Conservation (phyloP, 371 early-diverging fungal species). For the Syncephalastrum monosporum region DNA sequence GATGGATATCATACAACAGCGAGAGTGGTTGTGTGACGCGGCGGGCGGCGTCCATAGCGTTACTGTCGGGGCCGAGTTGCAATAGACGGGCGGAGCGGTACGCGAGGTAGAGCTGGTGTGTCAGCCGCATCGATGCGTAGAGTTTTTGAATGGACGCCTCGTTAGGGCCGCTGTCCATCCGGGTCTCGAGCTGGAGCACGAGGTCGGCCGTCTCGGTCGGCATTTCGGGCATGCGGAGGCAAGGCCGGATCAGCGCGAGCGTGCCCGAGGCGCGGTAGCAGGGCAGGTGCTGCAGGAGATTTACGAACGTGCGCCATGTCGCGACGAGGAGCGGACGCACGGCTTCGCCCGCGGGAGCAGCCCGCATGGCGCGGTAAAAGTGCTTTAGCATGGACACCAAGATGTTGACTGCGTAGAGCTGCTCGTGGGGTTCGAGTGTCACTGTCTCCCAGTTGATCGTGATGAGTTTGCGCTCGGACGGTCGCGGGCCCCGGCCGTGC, state of each 20-base stretch:
- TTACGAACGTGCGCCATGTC: constrained; percentile 26
- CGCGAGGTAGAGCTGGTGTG: too few relatives aligned
- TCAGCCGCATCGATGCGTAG: too few relatives aligned
- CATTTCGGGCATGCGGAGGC: constrained; percentile 8
- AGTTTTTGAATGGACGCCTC: too few relatives aligned
- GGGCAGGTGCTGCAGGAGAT: constrained; percentile 21
- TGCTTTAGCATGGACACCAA: constrained; percentile 34
- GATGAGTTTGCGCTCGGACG: too few relatives aligned
- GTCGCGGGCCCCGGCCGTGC: too few relatives aligned
- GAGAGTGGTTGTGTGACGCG: too few relatives aligned
- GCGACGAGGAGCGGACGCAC: constrained; percentile 33
- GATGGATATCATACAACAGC: too few relatives aligned
- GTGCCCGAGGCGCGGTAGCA: constrained; percentile 32
- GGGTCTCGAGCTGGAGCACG: too few relatives aligned
- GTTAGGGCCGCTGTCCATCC: too few relatives aligned
- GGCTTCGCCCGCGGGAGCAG: constrained; percentile 19
- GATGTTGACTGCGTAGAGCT: constrained; percentile 26
- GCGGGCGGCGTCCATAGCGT: too few relatives aligned
- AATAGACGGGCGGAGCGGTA: too few relatives aligned
- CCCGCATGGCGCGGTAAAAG: constrained; percentile 15
- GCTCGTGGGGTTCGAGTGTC: constrained; percentile 17
- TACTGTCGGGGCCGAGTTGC: too few relatives aligned
- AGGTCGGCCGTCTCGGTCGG: background rate
- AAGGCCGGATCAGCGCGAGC: constrained; percentile 19
- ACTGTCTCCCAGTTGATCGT: constrained; percentile 19